Evolutionary conservation across 495 filamentous ascomycete species (phyloP), one percentile per base, ranked within the genome.

Genomic region (Ramalina intermedia): DNA sequence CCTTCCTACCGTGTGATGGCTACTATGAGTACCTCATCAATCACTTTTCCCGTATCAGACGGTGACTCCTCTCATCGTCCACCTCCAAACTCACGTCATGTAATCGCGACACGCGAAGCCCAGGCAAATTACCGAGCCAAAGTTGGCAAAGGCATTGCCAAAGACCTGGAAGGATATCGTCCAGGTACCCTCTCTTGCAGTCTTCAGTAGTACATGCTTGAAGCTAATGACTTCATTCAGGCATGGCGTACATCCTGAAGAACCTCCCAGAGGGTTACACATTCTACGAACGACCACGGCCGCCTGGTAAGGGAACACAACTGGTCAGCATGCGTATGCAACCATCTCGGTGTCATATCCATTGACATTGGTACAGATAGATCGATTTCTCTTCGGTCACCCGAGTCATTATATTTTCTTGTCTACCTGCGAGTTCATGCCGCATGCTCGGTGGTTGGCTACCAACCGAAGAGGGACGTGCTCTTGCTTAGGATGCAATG

Each of bases 391-490:
- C 12, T 80, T 63, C 49, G 78, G 78, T 3, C 74, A 80, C 55
- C 75, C 75, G 1, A 61, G 61, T 29, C 69, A 70, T 5, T 54
- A 61, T 26, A 66, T 59, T 35, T 80, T 73, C 39, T 61, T 72
- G 33, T 80, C 76, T 0, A 64, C 70, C 0, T 59, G 63, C 6
- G 58, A 67, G 6, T 81, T 81, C 59, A 76, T 69, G 26, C 69
- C 70, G 0, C 79, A 82, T 51, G 81, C 81, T 58, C 62, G 60
- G 41, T 67, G 68, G 61, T 55, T 81, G 21, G 76, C 80, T 71
- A 69, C 66, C 6, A 62, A 72, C 46, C 57, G 20, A 37, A 41
- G 37, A 37, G 44, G 44, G 16, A 6, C 9, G 6, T 47, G 44
- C 21, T 14, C 26, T 17, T 47, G 44, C 18, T 9, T 16, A 6